A percentile compares a stretch with the other conserved stretches of the same genome.
These are phyloP conservation scores for Ogataea methanolica DNA, from an alignment of 805 yeast species.

Conservation along the genomic window DNA sequence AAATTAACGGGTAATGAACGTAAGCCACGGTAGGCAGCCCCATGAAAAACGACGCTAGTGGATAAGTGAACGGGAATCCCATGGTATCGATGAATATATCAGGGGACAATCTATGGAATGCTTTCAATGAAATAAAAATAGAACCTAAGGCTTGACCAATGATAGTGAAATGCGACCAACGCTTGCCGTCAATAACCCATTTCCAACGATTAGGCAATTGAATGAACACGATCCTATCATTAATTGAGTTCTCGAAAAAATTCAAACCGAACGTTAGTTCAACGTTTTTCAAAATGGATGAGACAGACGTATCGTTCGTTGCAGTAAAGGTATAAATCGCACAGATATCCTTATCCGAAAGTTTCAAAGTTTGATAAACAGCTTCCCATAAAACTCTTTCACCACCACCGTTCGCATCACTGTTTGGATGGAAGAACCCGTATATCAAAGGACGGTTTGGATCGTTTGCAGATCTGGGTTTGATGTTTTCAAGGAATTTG, in stretches of 20 bases:
- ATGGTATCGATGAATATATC: constrained; percentile 94
- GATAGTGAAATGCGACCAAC: constrained; percentile 79
- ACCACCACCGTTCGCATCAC: constrained; percentile 98
- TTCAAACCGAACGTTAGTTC: constrained; percentile 25
- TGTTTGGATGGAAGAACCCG: constrained; percentile 94
- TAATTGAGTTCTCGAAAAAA: constrained; percentile 15
- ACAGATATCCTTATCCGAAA: constrained; percentile 46
- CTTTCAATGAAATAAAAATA: constrained; percentile 60
- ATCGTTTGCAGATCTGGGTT: constrained; percentile 28
- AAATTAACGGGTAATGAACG: constrained; percentile 93
- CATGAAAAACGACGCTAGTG: constrained; percentile 50
- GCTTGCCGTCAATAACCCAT: constrained; percentile 58
- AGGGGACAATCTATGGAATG: constrained; percentile 63
- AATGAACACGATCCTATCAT: constrained; percentile 29
- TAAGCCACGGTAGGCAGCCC: constrained; percentile 78
- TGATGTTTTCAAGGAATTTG: constrained; percentile 18
- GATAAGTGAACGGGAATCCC: constrained; percentile 88
- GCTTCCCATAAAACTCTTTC: constrained; percentile 97
- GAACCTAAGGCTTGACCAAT: constrained; percentile 88
- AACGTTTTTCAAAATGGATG: constrained; percentile 20
- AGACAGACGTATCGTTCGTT: constrained; percentile 18
- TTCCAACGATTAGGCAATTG: constrained; percentile 32
- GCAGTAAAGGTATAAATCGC: constrained; percentile 52
- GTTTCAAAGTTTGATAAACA: constrained; percentile 59
- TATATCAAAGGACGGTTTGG: constrained; percentile 41